Conservation (phyloP, 305 asterid species). For the Fraxinus latifolia region DNA sequence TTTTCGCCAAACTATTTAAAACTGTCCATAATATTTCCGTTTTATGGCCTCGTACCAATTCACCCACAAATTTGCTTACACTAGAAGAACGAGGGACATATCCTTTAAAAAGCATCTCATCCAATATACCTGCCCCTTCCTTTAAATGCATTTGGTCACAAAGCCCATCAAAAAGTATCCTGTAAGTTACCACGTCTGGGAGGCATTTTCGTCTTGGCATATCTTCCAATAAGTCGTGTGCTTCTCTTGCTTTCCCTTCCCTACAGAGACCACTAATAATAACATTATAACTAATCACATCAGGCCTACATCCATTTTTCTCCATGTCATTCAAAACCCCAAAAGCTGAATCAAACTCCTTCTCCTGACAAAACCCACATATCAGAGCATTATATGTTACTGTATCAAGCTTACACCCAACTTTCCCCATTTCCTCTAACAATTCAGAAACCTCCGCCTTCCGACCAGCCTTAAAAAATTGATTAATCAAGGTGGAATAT, state of each 20-base stretch:
- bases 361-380: slow-evolving; percentile 52
- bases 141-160: slow-evolving; percentile 48
- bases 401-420: slow-evolving; percentile 54
- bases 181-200: slow-evolving; percentile 66
- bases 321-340: slow-evolving; percentile 54
- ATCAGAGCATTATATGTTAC: slow-evolving; percentile 67
- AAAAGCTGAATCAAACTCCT: slow-evolving; percentile 59
- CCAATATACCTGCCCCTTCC: slow-evolving; percentile 58
- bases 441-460: slow-evolving; percentile 38
- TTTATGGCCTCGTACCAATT: slow-evolving; percentile 34
- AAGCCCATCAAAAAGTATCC: slow-evolving; percentile 59
- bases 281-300: slow-evolving; percentile 61
- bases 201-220: slow-evolving; percentile 59
- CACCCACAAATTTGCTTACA: slow-evolving; percentile 35
- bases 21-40: slow-evolving; percentile 34
- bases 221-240: slow-evolving; percentile 63
- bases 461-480: slow-evolving; percentile 49
- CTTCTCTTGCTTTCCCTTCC: slow-evolving; percentile 48
- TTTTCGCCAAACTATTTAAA: slow-evolving; percentile 44
- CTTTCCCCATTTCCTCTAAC: slow-evolving; percentile 57
- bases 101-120: slow-evolving; percentile 73
- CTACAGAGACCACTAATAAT: slow-evolving; percentile 57
- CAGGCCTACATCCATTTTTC: slow-evolving; percentile 54
- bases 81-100: slow-evolving; percentile 43
- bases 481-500: slow-evolving; percentile 64